Conservation (phyloP, 176 grass and related monocot genomes). For the Triticum urartu region DNA sequence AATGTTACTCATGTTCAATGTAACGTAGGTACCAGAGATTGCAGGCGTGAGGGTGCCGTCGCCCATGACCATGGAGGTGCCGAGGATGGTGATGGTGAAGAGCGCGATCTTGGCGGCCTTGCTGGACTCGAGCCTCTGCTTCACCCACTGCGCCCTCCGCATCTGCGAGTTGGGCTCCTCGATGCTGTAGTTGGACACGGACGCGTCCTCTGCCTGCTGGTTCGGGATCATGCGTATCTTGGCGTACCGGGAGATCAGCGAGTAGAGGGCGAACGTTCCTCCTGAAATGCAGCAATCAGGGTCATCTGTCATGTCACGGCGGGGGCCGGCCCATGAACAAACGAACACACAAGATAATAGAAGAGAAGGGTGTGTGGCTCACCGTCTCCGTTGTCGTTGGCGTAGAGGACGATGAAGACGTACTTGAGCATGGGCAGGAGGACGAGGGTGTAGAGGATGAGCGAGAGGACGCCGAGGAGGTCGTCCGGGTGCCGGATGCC, state of each 20-base stretch:
- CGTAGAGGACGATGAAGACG: neutral
- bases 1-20: too few relatives aligned
- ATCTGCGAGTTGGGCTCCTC: neutral
- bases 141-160: neutral
- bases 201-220: neutral
- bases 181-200: neutral
- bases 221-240: neutral
- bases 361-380: neutral
- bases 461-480: neutral
- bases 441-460: neutral
- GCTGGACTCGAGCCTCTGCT: neutral
- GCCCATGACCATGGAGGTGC: neutral
- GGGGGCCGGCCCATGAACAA: too few relatives aligned
- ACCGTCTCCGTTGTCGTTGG: neutral
- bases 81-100: neutral
- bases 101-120: neutral
- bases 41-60: too few relatives aligned
- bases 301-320: neutral
- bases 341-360: neutral
- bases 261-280: neutral
- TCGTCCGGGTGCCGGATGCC: constrained; percentile 51
- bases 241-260: neutral
- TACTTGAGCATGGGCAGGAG: neutral
- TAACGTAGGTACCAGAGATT: too few relatives aligned
- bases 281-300: too few relatives aligned